Conservation (phyloP, 495 filamentous ascomycete genomes). For the Trichodelitschia bisporula region DNA sequence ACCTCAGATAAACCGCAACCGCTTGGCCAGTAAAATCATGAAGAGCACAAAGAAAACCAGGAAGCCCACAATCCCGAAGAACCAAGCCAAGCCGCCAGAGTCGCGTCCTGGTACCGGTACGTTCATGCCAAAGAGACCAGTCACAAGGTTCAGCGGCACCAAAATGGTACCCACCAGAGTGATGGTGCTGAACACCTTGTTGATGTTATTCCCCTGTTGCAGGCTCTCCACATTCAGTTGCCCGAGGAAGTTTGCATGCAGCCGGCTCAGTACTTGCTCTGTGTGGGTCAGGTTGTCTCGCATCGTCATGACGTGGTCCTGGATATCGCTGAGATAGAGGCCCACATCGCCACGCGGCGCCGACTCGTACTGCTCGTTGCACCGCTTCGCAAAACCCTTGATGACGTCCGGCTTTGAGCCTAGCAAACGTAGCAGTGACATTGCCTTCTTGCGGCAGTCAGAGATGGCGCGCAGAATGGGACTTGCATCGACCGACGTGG, state of each 20-base stretch:
- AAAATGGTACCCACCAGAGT: constrained; percentile 89
- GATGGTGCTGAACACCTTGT: constrained; percentile 74
- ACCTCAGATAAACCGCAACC: too few relatives aligned
- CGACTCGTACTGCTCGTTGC: constrained; percentile 87
- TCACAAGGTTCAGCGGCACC: constrained; percentile 89
- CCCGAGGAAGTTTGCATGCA: constrained; percentile 90
- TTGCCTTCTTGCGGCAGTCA: constrained; percentile 76
- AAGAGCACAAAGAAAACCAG: constrained; percentile 29
- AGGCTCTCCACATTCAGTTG: constrained; percentile 83
- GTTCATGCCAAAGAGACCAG: constrained; percentile 96
- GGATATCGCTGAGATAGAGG: constrained; percentile 85
- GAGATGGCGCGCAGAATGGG: constrained; percentile 72
- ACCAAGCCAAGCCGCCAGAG: constrained; percentile 33
- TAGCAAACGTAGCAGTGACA: constrained; percentile 73
- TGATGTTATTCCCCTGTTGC: constrained; percentile 52
- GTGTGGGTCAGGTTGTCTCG: constrained; percentile 87
- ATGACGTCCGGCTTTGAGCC: constrained; percentile 96
- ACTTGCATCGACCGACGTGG: constrained; percentile 68
- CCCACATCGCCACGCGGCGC: constrained; percentile 90
- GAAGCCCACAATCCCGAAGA: constrained; percentile 53
- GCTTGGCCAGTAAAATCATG: too few relatives aligned
- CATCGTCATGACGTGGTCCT: constrained; percentile 98
- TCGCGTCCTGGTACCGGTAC: constrained; percentile 52
- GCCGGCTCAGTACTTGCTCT: constrained; percentile 88
- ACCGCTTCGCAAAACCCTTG: constrained; percentile 88